Conservation (phyloP, 768 basidiomycete species). For the Omphalotus guepiniiformis region DNA sequence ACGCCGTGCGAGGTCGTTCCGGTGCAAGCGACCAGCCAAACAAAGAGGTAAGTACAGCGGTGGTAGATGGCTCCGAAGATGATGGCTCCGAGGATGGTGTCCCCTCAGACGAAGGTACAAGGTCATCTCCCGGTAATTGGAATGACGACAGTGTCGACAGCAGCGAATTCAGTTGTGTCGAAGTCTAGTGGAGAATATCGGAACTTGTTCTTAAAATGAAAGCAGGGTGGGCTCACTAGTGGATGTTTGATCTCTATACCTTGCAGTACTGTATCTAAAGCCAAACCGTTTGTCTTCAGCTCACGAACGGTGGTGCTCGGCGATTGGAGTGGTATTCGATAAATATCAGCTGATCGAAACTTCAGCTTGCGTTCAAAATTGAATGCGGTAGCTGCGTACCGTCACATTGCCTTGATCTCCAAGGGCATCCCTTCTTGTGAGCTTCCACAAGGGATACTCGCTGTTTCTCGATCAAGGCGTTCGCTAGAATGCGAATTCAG, state of each 20-base stretch:
- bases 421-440: slow-evolving; percentile 83
- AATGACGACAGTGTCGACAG: slow-evolving; percentile 41
- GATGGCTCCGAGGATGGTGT: background rate
- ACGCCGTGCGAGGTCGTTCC: slow-evolving; percentile 24
- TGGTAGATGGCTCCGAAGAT: slow-evolving; percentile 28
- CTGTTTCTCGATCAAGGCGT: slow-evolving; percentile 72
- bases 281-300: slow-evolving; percentile 50
- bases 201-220: background rate
- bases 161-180: slow-evolving; percentile 52
- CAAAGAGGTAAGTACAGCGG: slow-evolving; percentile 39
- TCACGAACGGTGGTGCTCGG: slow-evolving; percentile 60
- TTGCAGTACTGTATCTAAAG: slow-evolving; percentile 48
- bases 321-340: slow-evolving; percentile 68
- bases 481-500: slow-evolving; percentile 40
- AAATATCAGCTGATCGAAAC: slow-evolving; percentile 52
- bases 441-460: slow-evolving; percentile 55
- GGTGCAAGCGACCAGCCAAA: slow-evolving; percentile 49
- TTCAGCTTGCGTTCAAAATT: background rate
- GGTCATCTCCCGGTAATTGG: background rate
- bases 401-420: slow-evolving; percentile 79
- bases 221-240: slow-evolving; percentile 43
- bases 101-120: slow-evolving; percentile 9
- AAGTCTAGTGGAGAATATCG: slow-evolving; percentile 37
- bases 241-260: slow-evolving; percentile 67
- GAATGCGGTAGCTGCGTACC: slow-evolving; percentile 31